Evolutionary conservation across 352 stramenopile genomes (phyloP), one percentile per base, ranked within the genome.

Genomic region (Phytophthora crassamura): DNA sequence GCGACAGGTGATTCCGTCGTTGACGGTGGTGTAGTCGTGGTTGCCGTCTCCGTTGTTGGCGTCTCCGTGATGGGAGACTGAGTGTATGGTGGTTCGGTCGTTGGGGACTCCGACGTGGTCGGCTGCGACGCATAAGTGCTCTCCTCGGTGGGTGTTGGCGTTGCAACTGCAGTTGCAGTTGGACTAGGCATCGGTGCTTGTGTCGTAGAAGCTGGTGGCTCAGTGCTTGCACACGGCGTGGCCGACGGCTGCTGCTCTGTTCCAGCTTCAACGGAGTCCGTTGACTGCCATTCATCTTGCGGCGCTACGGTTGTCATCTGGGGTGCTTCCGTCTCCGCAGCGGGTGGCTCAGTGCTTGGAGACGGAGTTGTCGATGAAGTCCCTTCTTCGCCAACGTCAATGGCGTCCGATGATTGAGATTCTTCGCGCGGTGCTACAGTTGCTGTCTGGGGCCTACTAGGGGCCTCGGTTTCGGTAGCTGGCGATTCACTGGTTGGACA

Each of bases 111-210:
- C 18, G 41, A 39, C 16, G 12, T 43, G 33, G 11, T 20, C 10
- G 18, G 28, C 12, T 52, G 39, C 7, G 38, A 18, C 14, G 59
- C 34, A 53, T 57, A 58, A 52, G 40, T 11, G 28, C n/a, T 57
- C 4, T 16, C 39, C 33, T 62, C 50, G 10, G 51, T 62, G 12
- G 49, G 18, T 5, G 22, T 35, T 58, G 38, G 28, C 7, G 38
- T 42, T 39, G 12, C 20, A 39, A n/a, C 20, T 18, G 7, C n/a
- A 6, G 48, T 53, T 35, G 32, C 49, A 30, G 49, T 41, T 10
- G 62, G 54, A 46, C 47, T 66, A 12, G 35, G 45, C 10, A 33
- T 67, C 20, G 64, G 48, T 36, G 59, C 14, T 41, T 63, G 8
- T 4, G 56, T 67, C 18, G 28, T 35, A n/a, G 43, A 45, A 35